Base-by-base conservation (phyloP, 2,329 filamentous ascomycete genomes). In the Aspergillus novoparasiticus region DNA sequence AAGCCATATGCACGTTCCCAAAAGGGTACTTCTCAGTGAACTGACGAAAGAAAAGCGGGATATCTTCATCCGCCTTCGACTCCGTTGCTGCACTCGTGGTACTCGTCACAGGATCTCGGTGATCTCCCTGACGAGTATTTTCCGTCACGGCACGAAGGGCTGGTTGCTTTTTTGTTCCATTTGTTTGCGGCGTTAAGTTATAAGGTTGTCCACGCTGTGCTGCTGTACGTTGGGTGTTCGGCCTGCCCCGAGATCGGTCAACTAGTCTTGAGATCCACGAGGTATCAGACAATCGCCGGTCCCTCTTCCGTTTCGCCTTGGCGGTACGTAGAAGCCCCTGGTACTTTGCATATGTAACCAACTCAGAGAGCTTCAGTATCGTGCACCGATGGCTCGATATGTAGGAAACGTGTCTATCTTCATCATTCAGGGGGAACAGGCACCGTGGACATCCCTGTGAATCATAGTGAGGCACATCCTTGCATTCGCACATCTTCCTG, bases 1-100 rank as follows among this genome's bases (percentile, higher is more conserved):
- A 68, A 11, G 74, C 76, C 77, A 80, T 80, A 50, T 80, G 79
- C 3, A 80, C 75, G 58, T 80, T 78, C 2, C 74, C 75, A 59
- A 75, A 80, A 0, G 78, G 79, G 64, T 79, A 72, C 50, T 73
- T 71, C 28, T 77, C 70, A 1, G 71, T 67, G 39, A 72, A 70
- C 10, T 65, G 67, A 32, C 71, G 69, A 8, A 78, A 69, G 46
- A 73, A 78, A 2, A 69, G 36, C 0, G 78, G 77, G 12, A 79
- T 71, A 43, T 73, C 64, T 14, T 59, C 60, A 43, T 75, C 68
- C 4, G 62, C 68, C 48, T 66, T 36, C 11, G 61, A 59, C 51
- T 65, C 60, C 53, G 71, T 76, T n/a, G 64, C 59, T 58, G 73
- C 48, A 30, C 19, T 43, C 46, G 41, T 58, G 2, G 19, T 36